Evolutionary conservation across 2,329 filamentous ascomycete species (phyloP), one percentile per base, ranked within the genome.

Genomic region (Botryosphaeria agaves): DNA sequence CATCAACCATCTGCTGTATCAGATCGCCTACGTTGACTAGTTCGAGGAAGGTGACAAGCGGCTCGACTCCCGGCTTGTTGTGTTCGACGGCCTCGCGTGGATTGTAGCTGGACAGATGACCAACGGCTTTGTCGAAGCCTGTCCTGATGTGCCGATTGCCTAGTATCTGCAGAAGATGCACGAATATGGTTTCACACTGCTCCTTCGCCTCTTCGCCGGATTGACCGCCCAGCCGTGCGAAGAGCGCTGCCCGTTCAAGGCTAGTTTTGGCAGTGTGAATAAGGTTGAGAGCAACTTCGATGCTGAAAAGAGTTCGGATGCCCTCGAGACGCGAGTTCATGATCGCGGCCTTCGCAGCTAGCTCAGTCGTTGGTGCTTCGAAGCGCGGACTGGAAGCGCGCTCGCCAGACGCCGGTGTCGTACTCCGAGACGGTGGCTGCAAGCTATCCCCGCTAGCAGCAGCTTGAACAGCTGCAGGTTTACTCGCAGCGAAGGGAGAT

Each of bases 1-100:
- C 84, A 49, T 98, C 89, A 34, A 98, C 73, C 89, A 98, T 98
- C 52, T 98, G 89, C 35, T 91, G 83, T 43, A 98, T 98, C 34
- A 98, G 65, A 51, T 98, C 89, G 34, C 89, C 89, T 1, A 98
- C 87, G 48, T 98, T 98, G 51, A 98, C 89, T 17, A 98, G 69
- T 56, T 98, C 89, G 36, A 98, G 72, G 45, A 98, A 98, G 1
- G 82, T 94, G 27, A 94, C 84, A 3, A 98, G 66, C 2, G 89
- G 89, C 32, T 84, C 83, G 5, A 94, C 85, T 1, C 80, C 81
- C 19, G 69, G 61, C 38, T 74, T 64, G 43, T 70, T 70, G 39
- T 78, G 72, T 38, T 79, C 72, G 44, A 61, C 78, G 18, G 81
- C 76, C 40, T 91, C 78, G 11, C 85, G 74, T 24, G 89, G 84